Evolutionary conservation across 768 basidiomycete genomes (phyloP).

Genomic region (Russula abietina): DNA sequence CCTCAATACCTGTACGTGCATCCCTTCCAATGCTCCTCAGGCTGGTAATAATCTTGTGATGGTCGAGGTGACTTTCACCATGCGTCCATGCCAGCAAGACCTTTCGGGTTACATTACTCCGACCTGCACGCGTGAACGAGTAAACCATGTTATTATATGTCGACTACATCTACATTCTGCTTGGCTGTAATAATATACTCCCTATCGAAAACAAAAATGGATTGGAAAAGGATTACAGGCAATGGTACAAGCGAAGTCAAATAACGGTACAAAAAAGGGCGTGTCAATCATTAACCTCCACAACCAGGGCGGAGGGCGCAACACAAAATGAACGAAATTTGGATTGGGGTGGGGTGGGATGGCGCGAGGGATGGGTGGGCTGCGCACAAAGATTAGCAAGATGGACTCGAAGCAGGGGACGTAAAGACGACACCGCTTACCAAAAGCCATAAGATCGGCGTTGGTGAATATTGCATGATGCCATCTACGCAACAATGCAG

Average conservation of each 20-base stretch:
- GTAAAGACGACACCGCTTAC: neutral
- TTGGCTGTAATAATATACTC: neutral
- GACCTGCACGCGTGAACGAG: neutral
- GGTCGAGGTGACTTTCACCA: too few species aligned
- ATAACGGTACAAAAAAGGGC: neutral
- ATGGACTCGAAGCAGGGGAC: neutral
- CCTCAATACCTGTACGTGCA: too few species aligned
- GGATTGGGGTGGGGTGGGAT: neutral
- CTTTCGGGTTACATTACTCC: neutral
- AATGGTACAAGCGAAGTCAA: neutral
- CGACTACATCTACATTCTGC: neutral
- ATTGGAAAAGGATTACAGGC: neutral
- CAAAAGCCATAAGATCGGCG: too few species aligned
- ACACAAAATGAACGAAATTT: neutral
- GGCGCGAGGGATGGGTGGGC: neutral
- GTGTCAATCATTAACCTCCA: neutral
- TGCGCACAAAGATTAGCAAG: neutral
- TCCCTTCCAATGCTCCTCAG: too few species aligned
- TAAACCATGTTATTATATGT: neutral
- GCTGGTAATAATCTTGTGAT: too few species aligned
- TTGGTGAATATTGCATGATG: neutral
- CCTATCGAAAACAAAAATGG: neutral
- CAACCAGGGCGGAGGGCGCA: neutral
- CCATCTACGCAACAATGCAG: constrained; percentile 1
- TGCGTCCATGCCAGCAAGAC: too few species aligned